These are phyloP conservation scores for Silene conica DNA, from an alignment of 148 eudicot genomes.

Conservation along the genomic window DNA sequence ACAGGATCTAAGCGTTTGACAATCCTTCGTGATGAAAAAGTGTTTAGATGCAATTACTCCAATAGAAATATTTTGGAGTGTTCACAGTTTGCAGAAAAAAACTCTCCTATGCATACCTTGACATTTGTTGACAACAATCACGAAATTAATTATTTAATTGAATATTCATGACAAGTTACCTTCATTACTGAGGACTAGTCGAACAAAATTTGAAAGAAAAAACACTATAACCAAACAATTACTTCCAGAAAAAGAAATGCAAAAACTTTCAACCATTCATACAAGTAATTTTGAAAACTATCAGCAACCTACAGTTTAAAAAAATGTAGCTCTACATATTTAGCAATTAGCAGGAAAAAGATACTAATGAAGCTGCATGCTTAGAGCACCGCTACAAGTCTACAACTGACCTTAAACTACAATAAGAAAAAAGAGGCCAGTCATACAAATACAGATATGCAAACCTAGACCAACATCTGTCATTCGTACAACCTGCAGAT, in stretches of 20 bases:
- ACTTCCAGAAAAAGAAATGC: background rate
- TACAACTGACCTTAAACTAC: slow-evolving; percentile 3
- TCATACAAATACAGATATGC: background rate
- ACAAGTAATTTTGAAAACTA: slow-evolving; percentile 1
- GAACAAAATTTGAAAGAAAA: background rate
- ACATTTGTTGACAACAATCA: background rate
- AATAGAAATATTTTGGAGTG: background rate
- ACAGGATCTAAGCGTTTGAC: background rate
- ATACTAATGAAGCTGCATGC: background rate
- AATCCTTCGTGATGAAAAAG: background rate
- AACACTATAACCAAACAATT: background rate
- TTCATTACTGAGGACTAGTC: background rate
- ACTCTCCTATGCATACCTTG: background rate
- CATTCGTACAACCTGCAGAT: background rate
- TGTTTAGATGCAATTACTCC: background rate
- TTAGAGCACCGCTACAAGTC: background rate
- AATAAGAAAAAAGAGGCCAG: background rate
- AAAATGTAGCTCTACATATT: background rate
- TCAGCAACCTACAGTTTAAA: background rate
- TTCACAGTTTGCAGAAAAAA: background rate
- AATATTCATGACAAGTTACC: background rate
- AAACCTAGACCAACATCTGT: slow-evolving; percentile 14
- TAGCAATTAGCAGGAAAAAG: background rate
- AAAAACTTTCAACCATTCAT: background rate
- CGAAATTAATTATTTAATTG: background rate